Evolutionary conservation across 2,329 filamentous ascomycete genomes (phyloP).

Genomic region (Plectosphaerella sp.): DNA sequence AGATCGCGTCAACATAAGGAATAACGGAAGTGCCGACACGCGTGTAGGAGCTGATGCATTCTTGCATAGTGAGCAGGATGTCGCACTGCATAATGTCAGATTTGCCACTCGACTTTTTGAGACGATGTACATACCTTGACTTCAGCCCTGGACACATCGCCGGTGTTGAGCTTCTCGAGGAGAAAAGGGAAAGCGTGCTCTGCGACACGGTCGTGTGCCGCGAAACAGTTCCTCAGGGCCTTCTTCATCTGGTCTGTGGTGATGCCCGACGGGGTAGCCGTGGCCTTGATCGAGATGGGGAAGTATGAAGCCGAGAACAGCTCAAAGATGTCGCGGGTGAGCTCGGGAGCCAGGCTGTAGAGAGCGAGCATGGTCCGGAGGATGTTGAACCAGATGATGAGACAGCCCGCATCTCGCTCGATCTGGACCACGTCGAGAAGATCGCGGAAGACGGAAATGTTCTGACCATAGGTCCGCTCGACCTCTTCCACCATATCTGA

Average conservation of each 20-base stretch:
- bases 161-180: constrained; percentile 53
- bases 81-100: constrained; percentile 34
- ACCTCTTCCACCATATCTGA: constrained; percentile 37
- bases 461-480: constrained; percentile 36
- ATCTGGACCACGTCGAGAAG: constrained; percentile 47
- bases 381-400: constrained; percentile 54
- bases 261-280: constrained; percentile 42
- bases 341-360: constrained; percentile 39
- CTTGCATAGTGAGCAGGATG: constrained; percentile 50
- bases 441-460: constrained; percentile 41
- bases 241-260: constrained; percentile 54
- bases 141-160: constrained; percentile 52
- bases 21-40: constrained; percentile 40
- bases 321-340: constrained; percentile 47
- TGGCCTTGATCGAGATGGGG: constrained; percentile 52
- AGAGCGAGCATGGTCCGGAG: constrained; percentile 38
- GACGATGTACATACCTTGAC: constrained; percentile 41
- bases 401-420: constrained; percentile 53
- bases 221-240: constrained; percentile 49
- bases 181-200: constrained; percentile 47
- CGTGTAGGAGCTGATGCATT: constrained; percentile 46
- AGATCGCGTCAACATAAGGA: constrained; percentile 47
- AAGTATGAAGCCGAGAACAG: constrained; percentile 54
- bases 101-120: background rate
- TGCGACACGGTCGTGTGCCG: constrained; percentile 42